Evolutionary conservation across 1,139 yeast genomes (phyloP).

Genomic region (Taphrina wiesneri): DNA sequence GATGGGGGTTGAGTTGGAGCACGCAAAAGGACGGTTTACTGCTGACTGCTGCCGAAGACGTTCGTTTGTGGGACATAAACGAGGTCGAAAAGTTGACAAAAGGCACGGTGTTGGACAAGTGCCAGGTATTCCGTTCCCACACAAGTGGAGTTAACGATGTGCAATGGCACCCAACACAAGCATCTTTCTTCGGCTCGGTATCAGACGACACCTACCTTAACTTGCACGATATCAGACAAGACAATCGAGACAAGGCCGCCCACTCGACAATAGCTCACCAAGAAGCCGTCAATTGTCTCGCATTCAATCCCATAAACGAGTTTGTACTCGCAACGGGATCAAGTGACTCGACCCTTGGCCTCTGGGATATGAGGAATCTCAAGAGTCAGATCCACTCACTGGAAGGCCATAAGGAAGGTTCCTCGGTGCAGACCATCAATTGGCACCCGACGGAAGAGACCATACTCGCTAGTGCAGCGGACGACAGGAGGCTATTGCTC

Average conservation of each 20-base stretch:
- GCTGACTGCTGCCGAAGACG: constrained; percentile 69
- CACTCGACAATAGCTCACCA: constrained; percentile 47
- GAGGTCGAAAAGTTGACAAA: constrained; percentile 35
- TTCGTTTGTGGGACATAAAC: constrained; percentile 70
- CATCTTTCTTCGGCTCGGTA: constrained; percentile 64
- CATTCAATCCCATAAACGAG: constrained; percentile 61
- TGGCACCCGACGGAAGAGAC: constrained; percentile 72
- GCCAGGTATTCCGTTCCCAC: constrained; percentile 39
- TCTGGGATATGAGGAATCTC: constrained; percentile 68
- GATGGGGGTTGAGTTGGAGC: constrained; percentile 72
- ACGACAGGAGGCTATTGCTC: constrained; percentile 67
- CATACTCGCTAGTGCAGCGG: constrained; percentile 70
- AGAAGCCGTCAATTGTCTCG: constrained; percentile 63
- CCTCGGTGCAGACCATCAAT: constrained; percentile 60
- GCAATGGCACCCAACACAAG: constrained; percentile 52
- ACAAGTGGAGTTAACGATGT: constrained; percentile 49
- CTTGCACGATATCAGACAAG: constrained; percentile 62
- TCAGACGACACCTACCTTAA: constrained; percentile 70
- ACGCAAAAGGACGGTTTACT: constrained; percentile 49
- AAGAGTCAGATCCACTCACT: constrained; percentile 43
- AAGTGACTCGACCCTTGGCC: constrained; percentile 56
- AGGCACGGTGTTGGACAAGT: constrained; percentile 27
- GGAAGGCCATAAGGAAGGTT: constrained; percentile 58
- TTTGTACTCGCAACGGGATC: constrained; percentile 70
- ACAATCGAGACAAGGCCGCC: constrained; percentile 41